Conservation (phyloP, 768 basidiomycete genomes). For the Xanthoconium purpureum region DNA sequence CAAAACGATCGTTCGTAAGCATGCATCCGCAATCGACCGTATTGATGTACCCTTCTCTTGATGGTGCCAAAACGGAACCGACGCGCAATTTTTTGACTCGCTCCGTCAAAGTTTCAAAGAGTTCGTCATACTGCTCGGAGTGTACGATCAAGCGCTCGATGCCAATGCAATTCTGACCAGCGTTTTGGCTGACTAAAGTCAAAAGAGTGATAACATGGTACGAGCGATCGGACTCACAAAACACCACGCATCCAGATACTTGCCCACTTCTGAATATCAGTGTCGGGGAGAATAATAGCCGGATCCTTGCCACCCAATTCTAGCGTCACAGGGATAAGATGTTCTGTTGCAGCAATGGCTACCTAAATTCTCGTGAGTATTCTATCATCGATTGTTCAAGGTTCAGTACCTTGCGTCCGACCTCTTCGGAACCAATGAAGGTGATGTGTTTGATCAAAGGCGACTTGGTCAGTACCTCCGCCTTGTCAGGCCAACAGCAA, state of each 20-base stretch:
- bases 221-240: constrained; percentile 58
- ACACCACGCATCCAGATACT: constrained; percentile 87
- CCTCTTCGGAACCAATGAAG: constrained; percentile 81
- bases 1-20: constrained; percentile 74
- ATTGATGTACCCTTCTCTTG: constrained; percentile 64
- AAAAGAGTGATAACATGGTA: neutral
- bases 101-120: constrained; percentile 63
- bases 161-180: constrained; percentile 96
- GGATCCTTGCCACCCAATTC: constrained; percentile 97
- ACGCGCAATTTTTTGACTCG: constrained; percentile 68
- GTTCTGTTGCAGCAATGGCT: constrained; percentile 76
- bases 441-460: constrained; percentile 89
- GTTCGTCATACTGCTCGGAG: constrained; percentile 66
- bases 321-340: constrained; percentile 88
- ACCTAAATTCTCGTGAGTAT: constrained; percentile 46
- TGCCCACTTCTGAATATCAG: constrained; percentile 76
- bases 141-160: constrained; percentile 93
- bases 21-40: constrained; percentile 86
- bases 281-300: constrained; percentile 81
- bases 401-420: constrained; percentile 63
- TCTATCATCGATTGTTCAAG: constrained; percentile 3
- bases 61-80: constrained; percentile 68
- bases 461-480: constrained; percentile 74
- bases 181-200: constrained; percentile 64
- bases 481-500: constrained; percentile 86